Evolutionary conservation across 148 eudicot genomes (phyloP).

Genomic region (Limonium bicolor): DNA sequence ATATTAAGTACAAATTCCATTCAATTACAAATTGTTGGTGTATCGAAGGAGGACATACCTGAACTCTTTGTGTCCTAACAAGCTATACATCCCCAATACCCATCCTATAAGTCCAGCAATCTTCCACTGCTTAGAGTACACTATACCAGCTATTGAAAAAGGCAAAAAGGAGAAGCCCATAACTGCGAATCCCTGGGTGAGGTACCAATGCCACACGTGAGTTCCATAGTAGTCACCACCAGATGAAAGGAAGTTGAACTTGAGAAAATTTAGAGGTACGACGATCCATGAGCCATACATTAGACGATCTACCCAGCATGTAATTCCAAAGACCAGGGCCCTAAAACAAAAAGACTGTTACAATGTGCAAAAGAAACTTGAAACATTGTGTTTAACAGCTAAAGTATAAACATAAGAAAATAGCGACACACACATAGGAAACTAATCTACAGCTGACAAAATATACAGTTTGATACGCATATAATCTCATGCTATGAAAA

Average conservation of each 20-base stretch:
- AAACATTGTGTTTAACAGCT: no score
- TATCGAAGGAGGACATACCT: slow-evolving; percentile 35
- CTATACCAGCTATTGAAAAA: slow-evolving; percentile 52
- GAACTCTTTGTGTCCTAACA: slow-evolving; percentile 95
- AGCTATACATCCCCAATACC: slow-evolving; percentile 82
- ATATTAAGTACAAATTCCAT: not conserved
- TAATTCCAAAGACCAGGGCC: slow-evolving; percentile 41
- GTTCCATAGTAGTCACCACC: slow-evolving; percentile 99
- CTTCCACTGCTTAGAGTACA: slow-evolving; percentile 65
- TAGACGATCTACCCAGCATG: slow-evolving; percentile 52
- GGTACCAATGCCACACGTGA: slow-evolving; percentile 96
- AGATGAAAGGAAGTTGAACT: slow-evolving; percentile 88
- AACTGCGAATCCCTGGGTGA: slow-evolving; percentile 79
- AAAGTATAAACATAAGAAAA: no score
- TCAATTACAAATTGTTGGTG: not conserved
- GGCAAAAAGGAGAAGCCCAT: slow-evolving; percentile 88
- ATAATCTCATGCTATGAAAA: no score
- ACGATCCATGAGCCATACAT: slow-evolving; percentile 85
- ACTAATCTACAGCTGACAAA: no score
- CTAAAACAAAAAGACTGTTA: slow-evolving; percentile 33
- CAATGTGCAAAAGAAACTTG: no score
- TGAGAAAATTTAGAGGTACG: slow-evolving; percentile 85
- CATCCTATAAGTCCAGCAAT: slow-evolving; percentile 62
- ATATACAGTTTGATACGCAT: no score
- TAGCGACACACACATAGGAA: no score